Evolutionary conservation across 208 protist genomes (phyloP).

Genomic region (Acanthamoeba pearcei): DNA sequence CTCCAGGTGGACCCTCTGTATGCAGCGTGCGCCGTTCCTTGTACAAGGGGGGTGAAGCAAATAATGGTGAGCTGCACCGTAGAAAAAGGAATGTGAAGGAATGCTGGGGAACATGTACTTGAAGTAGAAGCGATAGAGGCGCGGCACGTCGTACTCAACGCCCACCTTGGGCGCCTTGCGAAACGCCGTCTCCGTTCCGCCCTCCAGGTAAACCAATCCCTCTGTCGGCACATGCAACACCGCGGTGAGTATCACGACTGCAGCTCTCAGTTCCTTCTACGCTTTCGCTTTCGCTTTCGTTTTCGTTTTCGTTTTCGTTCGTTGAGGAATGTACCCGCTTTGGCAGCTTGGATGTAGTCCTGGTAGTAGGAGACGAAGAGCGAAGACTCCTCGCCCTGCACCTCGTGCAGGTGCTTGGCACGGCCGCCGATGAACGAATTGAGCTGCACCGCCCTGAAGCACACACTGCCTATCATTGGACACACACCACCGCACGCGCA

Average conservation of each 20-base stretch:
- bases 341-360: conserved; percentile 39
- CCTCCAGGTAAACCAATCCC: conserved; percentile 44
- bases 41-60: not conserved
- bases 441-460: conserved; percentile 63
- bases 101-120: not conserved
- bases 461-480: not conserved
- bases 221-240: not conserved
- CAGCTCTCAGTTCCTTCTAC: not conserved
- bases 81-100: not conserved
- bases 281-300: not conserved
- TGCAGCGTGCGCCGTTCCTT: conserved; percentile 19
- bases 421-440: conserved; percentile 26
- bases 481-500: not conserved
- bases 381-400: conserved; percentile 37
- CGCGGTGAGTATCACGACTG: not conserved
- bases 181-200: conserved; percentile 54
- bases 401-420: conserved; percentile 54
- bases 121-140: conserved; percentile 63
- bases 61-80: not conserved
- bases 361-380: conserved; percentile 63
- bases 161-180: conserved; percentile 14
- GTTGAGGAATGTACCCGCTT: not conserved
- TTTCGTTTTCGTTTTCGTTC: too few species aligned
- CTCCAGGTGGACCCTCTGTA: conserved; percentile 48
- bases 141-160: conserved; percentile 45